phyloP scores from a whole-genome alignment of 2,329 filamentous ascomycete genomes.

The Pseudocercospora macadamiae region DNA sequence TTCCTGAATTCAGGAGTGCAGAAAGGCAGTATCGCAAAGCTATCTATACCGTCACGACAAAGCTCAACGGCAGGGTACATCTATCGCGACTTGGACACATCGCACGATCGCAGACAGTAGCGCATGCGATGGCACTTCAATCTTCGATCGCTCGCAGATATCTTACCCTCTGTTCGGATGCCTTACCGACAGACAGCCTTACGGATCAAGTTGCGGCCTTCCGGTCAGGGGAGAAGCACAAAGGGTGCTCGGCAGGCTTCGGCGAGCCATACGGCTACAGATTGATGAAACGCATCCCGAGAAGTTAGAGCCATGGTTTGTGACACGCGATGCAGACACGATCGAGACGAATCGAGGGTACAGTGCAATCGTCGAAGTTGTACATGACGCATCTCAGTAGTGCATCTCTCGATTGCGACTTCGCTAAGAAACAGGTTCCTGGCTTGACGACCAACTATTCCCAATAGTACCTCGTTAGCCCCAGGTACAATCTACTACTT shows the following conservation, averaged over 20 bases:
- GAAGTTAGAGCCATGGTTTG: neutral
- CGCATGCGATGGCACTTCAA: constrained; percentile 1
- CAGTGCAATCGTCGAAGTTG: too few species aligned
- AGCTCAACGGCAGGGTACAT: constrained; percentile 5
- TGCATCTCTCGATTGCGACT: constrained; percentile 7
- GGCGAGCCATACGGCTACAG: neutral
- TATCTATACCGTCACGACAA: constrained; percentile 2
- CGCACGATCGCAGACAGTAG: neutral
- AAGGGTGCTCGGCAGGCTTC: neutral
- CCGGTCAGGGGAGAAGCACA: neutral
- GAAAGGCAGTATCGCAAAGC: neutral
- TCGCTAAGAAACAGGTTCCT: neutral
- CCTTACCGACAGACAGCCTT: neutral
- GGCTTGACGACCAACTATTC: neutral
- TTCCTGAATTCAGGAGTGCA: constrained; percentile 1
- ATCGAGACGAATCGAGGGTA: constrained; percentile 3
- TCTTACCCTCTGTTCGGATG: neutral
- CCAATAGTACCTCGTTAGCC: neutral
- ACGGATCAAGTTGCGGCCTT: constrained; percentile 3
- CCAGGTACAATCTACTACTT: neutral
- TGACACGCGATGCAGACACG: neutral
- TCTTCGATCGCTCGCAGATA: neutral
- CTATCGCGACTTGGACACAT: neutral
- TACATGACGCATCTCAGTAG: constrained; percentile 4
- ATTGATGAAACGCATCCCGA: neutral